Conservation (phyloP, 2,329 filamentous ascomycete species). For the Elsinoe batatas region DNA sequence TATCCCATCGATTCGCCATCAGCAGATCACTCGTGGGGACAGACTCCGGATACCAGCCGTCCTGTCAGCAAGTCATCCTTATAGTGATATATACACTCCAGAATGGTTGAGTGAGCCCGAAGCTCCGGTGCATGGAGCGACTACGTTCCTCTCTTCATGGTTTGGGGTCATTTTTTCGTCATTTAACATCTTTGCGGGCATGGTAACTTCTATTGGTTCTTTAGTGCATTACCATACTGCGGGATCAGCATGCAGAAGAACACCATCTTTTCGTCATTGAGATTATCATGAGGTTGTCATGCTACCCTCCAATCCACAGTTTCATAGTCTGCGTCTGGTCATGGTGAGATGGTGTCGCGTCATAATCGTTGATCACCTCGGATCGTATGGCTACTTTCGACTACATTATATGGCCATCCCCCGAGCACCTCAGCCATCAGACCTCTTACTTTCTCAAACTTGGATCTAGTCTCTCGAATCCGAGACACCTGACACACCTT, state of each 20-base stretch:
- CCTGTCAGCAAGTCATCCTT: too few species aligned
- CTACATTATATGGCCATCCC: too few species aligned
- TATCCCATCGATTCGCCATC: too few species aligned
- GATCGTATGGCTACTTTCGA: neutral
- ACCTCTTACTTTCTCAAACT: neutral
- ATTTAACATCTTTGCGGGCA: too few species aligned
- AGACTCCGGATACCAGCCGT: too few species aligned
- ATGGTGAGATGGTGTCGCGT: neutral
- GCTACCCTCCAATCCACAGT: neutral
- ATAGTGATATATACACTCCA: too few species aligned
- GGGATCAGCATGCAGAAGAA: neutral
- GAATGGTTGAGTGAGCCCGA: too few species aligned
- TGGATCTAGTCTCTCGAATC: neutral
- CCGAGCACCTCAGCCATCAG: too few species aligned
- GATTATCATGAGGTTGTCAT: neutral
- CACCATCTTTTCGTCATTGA: neutral
- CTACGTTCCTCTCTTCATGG: too few species aligned
- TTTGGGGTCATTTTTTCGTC: neutral
- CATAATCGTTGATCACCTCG: neutral
- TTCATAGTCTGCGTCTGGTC: neutral
- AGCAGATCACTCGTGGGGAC: too few species aligned
- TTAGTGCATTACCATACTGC: neutral
- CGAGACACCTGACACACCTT: neutral
- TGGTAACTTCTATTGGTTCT: too few species aligned
- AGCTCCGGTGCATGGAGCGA: too few species aligned